Evolutionary conservation across 2,329 filamentous ascomycete species (phyloP), one percentile per base, ranked within the genome.

Genomic region (Onygenales sp.): DNA sequence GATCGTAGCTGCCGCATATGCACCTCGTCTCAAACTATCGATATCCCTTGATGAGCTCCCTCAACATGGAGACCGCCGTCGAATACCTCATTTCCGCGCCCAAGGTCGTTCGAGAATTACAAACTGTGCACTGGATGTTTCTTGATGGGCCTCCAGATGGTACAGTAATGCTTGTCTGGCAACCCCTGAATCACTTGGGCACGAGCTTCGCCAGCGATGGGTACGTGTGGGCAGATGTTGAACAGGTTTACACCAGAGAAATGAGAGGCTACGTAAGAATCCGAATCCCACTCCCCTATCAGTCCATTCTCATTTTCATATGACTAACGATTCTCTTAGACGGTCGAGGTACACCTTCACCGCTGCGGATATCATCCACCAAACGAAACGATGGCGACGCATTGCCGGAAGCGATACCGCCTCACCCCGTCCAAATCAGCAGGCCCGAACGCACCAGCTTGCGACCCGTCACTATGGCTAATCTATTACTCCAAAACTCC

Each of bases 51-150:
- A 82, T 87, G 64, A 82, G 83, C 50, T 80, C 82, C 51, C 77
- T 95, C 60, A 82, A 85, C 61, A 77, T 87, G 33, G 81, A 86
- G 54, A 86, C 91, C 59, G 87, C 92, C 31, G 85, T 89, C 57
- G 85, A 88, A 64, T 92, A 89, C 78, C 81, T 97, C 56, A 78
- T 91, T 65, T 82, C 84, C 63, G 91, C 90, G 41, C 89, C 91
- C 7, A 86, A 88, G 65, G 86, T 95, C 57, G 86, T 91, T 61
- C 87, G 89, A 69, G 86, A 94, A 65, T 78, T 84, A 59, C 85
- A 90, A 48, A 83, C 92, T 2, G 91, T 98, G 78, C 88, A 86
- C 72, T 98, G 92, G 92, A 91, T 87, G 45, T 95, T 92, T 69
- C 81, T 97, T 54, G 84, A 93, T 62, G 81, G 83, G 51, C 92